Conservation (phyloP, 2,329 filamentous ascomycete genomes). For the Fusarium oligoseptatum region DNA sequence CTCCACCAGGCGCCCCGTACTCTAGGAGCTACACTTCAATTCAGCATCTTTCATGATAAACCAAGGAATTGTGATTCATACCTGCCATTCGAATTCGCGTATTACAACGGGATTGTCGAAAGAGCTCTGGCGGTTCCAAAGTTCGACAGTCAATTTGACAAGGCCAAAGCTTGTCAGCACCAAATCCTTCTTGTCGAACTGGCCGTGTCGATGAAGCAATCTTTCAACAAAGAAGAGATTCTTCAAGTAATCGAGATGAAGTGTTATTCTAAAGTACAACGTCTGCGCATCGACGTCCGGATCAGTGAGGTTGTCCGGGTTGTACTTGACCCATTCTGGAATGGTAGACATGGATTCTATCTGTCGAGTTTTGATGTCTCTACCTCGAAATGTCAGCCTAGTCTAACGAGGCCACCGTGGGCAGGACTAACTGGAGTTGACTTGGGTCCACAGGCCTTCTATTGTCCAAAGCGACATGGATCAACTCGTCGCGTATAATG, state of each 20-base stretch:
- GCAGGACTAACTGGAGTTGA: background rate
- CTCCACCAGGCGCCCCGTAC: background rate
- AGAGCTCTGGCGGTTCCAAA: background rate
- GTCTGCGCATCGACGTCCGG: background rate
- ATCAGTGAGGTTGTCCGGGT: background rate
- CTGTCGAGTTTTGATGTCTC: background rate
- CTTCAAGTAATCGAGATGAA: background rate
- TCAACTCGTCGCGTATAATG: slow-evolving; percentile 3
- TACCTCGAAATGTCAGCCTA: background rate
- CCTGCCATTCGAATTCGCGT: background rate
- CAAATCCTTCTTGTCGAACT: background rate
- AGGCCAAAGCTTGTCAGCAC: background rate
- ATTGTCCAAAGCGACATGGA: background rate
- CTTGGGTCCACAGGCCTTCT: background rate
- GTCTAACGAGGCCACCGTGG: background rate
- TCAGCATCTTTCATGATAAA: background rate
- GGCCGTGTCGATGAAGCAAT: background rate
- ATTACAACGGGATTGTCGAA: background rate
- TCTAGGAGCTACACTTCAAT: background rate
- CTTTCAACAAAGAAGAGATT: background rate
- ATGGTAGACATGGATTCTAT: background rate
- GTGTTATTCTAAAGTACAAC: background rate
- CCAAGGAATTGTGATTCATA: background rate
- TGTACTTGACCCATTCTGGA: background rate
- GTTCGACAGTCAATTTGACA: background rate